A percentile compares a stretch with the other conserved stretches of the same genome.
phyloP scores from a whole-genome alignment of 139 green algal genomes.

The Coccomyxa sp. region DNA sequence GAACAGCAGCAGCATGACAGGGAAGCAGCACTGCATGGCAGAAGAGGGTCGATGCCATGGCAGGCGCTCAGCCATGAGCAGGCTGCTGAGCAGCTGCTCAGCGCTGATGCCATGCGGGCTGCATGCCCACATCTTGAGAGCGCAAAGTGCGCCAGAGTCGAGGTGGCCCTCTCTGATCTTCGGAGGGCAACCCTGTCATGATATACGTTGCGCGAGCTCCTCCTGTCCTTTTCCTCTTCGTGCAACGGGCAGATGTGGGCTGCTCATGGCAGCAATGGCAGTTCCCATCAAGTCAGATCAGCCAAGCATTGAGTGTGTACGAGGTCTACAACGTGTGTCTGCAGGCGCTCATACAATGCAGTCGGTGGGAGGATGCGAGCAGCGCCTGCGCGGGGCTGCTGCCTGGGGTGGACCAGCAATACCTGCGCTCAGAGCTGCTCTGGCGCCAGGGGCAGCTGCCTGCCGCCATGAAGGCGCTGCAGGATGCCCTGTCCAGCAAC shows the following conservation, averaged over 20 bases:
- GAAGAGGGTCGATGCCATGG: neutral
- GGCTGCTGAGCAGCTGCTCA: constrained; percentile 26
- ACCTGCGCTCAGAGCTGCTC: constrained; percentile 28
- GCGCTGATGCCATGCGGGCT: constrained; percentile 20
- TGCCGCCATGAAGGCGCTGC: neutral
- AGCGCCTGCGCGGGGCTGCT: constrained; percentile 7
- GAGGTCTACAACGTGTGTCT: too few relatives aligned
- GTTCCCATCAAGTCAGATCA: too few relatives aligned
- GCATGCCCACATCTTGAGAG: constrained; percentile 22
- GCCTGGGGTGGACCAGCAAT: constrained; percentile 20
- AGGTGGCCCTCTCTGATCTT: too few relatives aligned
- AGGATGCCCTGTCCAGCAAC: constrained; percentile 2
- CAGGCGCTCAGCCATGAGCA: constrained; percentile 1
- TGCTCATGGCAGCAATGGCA: too few relatives aligned
- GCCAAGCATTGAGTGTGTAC: too few relatives aligned
- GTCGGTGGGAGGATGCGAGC: constrained; percentile 31
- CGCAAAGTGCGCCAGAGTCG: constrained; percentile 17
- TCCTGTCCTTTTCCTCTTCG: too few relatives aligned
- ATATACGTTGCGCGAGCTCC: too few relatives aligned
- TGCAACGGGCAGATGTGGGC: too few relatives aligned
- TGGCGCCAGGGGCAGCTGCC: constrained; percentile 30
- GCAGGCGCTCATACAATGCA: constrained; percentile 32
- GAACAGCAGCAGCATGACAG: neutral
- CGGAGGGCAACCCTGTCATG: too few relatives aligned
- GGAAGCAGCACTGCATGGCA: neutral